Conservation (phyloP, 2,329 filamentous ascomycete genomes). For the Phyllosticta citrichinensis region DNA sequence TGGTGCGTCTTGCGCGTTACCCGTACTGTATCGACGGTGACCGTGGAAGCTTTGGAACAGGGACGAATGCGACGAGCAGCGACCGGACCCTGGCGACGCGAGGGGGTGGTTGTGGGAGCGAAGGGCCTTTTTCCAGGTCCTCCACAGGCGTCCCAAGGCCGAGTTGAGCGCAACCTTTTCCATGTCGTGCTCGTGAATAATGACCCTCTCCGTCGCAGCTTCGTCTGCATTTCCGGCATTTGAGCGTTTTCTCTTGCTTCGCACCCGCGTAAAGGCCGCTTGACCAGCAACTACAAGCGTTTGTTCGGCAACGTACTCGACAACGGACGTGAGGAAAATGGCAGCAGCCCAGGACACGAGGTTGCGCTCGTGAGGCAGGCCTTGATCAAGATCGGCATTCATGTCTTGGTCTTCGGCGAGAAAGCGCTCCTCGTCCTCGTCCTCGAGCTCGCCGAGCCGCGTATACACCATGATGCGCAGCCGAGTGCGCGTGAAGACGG, state of each 20-base stretch:
- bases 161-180: conserved; percentile 86
- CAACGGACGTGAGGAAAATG: conserved; percentile 89
- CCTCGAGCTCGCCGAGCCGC: conserved; percentile 89
- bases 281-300: conserved; percentile 79
- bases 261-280: conserved; percentile 60
- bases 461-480: conserved; percentile 98
- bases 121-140: conserved; percentile 85
- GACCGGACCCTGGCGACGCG: conserved; percentile 12
- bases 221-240: conserved; percentile 13
- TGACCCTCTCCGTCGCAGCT: conserved; percentile 54
- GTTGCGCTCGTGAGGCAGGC: conserved; percentile 14
- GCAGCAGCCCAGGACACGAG: conserved; percentile 80
- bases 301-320: conserved; percentile 91
- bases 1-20: conserved; percentile 7
- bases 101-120: conserved; percentile 32
- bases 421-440: conserved; percentile 89
- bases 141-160: conserved; percentile 81
- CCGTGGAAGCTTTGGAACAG: neutral
- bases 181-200: conserved; percentile 87
- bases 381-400: neutral
- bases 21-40: conserved; percentile 5
- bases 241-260: conserved; percentile 30
- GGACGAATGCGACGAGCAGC: neutral
- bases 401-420: conserved; percentile 47
- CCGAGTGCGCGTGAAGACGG: conserved; percentile 87